phyloP scores from a whole-genome alignment of 2,329 filamentous ascomycete species.

The Zalaria obscura region DNA sequence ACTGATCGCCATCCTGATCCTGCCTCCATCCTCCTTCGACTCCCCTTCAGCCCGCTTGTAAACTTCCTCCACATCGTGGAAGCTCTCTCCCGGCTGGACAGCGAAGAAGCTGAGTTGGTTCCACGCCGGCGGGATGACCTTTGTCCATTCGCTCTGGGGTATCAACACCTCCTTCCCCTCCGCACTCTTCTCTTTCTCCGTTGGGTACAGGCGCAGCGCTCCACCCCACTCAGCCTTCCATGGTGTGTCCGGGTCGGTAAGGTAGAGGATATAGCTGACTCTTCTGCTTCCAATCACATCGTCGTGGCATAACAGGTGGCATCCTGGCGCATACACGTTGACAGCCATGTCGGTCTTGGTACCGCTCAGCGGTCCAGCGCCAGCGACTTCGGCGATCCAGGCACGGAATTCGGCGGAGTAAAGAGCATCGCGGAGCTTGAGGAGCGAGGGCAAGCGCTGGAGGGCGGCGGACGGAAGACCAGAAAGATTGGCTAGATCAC shows the following conservation, averaged over 20 bases:
- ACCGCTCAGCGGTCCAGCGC: slow-evolving; percentile 74
- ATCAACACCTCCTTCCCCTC: slow-evolving; percentile 62
- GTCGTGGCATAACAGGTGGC: slow-evolving; percentile 91
- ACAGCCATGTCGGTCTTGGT: slow-evolving; percentile 98
- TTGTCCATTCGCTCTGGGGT: slow-evolving; percentile 61
- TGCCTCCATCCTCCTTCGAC: slow-evolving; percentile 54
- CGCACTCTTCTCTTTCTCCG: slow-evolving; percentile 44
- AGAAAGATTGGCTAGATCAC: slow-evolving; percentile 91
- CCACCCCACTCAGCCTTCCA: slow-evolving; percentile 93
- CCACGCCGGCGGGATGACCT: slow-evolving; percentile 85
- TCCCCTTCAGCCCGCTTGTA: slow-evolving; percentile 52
- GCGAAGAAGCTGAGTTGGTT: slow-evolving; percentile 98
- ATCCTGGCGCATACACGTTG: slow-evolving; percentile 94
- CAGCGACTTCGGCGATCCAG: slow-evolving; percentile 77
- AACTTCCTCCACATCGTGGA: slow-evolving; percentile 97
- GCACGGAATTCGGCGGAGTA: slow-evolving; percentile 83
- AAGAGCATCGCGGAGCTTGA: slow-evolving; percentile 81
- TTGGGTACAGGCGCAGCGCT: slow-evolving; percentile 75
- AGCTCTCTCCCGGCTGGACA: slow-evolving; percentile 95
- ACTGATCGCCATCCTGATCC: slow-evolving; percentile 92
- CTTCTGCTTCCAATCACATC: slow-evolving; percentile 96
- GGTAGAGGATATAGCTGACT: slow-evolving; percentile 92
- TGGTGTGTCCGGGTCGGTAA: slow-evolving; percentile 78
- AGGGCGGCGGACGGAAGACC: slow-evolving; percentile 79
- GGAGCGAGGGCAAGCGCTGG: slow-evolving; percentile 73